These are phyloP conservation scores for Fusarium sp. DNA, from an alignment of 2,329 filamentous ascomycete species.

Conservation along the genomic window DNA sequence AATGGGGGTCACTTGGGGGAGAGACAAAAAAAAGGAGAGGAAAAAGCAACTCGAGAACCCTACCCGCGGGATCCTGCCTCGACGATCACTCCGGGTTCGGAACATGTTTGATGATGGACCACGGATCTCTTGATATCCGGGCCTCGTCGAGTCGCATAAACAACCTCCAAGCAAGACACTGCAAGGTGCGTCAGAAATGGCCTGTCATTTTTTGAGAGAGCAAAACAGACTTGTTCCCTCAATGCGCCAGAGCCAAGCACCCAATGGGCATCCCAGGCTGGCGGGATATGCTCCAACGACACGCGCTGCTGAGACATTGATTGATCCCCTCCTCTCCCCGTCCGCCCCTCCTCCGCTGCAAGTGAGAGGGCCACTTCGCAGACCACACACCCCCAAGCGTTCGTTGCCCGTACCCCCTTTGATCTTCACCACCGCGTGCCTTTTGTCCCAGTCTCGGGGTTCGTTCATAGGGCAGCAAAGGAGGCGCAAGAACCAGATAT, in stretches of 20 bases:
- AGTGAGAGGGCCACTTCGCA: background rate
- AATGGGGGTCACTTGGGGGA: background rate
- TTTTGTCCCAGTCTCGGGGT: conserved; percentile 6
- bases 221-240: background rate
- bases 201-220: background rate
- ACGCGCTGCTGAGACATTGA: conserved; percentile 17
- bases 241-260: background rate
- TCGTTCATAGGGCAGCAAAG: background rate
- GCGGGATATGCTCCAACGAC: background rate
- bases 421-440: conserved; percentile 14
- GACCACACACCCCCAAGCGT: background rate
- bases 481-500: background rate
- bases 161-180: background rate
- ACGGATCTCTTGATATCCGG: conserved; percentile 1
- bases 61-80: background rate
- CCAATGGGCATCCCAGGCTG: too few relatives aligned
- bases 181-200: conserved; percentile 7
- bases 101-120: background rate
- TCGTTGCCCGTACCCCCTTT: background rate
- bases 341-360: background rate
- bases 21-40: background rate
- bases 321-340: background rate
- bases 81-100: background rate
- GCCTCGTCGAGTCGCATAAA: background rate
- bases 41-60: conserved; percentile 15